Evolutionary conservation across 257 asterid species (phyloP).

Genomic region (Verbascum thapsus): DNA sequence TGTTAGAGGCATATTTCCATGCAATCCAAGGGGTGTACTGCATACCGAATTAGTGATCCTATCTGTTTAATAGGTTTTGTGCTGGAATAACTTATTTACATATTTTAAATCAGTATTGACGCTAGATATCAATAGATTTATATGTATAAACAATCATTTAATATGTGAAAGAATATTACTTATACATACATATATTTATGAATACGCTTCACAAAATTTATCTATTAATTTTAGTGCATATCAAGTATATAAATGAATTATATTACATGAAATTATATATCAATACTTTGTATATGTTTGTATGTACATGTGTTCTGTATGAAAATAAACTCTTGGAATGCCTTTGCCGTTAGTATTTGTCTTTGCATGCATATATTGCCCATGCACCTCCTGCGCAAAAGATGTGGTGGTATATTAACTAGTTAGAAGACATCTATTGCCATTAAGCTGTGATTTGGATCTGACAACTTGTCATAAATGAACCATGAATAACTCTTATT

Average conservation of each 20-base stretch:
- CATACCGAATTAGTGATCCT: background rate
- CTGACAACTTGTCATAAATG: background rate
- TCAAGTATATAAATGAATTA: too few species aligned
- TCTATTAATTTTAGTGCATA: too few species aligned
- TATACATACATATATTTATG: too few species aligned
- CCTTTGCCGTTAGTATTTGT: background rate
- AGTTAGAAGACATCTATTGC: background rate
- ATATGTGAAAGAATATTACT: too few species aligned
- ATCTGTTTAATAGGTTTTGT: background rate
- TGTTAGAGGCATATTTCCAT: background rate
- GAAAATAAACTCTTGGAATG: background rate
- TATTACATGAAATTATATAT: background rate
- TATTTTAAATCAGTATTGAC: background rate
- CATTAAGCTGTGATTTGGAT: background rate
- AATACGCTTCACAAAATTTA: too few species aligned
- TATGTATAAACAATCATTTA: too few species aligned
- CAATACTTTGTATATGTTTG: background rate
- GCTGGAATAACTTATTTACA: too few species aligned
- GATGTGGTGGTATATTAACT: background rate
- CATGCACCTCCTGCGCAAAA: background rate
- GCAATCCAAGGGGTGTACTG: slow-evolving; percentile 1
- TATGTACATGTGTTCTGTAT: background rate
- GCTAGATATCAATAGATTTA: background rate
- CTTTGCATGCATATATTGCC: background rate
- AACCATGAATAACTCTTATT: background rate